Base-by-base conservation (phyloP, 768 basidiomycete species). In the Xerocomus brunneocitrinus region DNA sequence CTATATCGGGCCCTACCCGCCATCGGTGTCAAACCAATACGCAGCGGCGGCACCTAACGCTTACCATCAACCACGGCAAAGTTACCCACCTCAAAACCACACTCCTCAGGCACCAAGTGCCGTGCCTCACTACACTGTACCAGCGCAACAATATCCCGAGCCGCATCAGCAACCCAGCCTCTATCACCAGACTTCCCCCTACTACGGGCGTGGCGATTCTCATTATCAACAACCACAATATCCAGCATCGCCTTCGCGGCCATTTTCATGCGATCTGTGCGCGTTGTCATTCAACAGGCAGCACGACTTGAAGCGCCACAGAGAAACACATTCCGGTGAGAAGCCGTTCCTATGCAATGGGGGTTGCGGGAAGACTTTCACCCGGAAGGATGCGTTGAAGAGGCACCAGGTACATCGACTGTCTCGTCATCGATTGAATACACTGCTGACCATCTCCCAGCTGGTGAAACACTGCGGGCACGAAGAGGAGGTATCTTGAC, bases 321-420 rank as follows among this genome's bases (percentile, higher is more conserved):
- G 85, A 58, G 88, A 91, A 61, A 91, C 87, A 25, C 89, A 91
- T 71, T 86, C 86, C 5, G 89, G 89, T 35, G 89, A 91, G 69
- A 91, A 90, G 67, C 89, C 89, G 8, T 91, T 83, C 71, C 69
- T 82, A 16, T 91, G 89, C 69, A 90, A 90, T 60, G 88, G 87
- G 12, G 86, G 85, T 41, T 91, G 89, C 54, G 88, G 87, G 45
- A 91, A 91, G 75, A 90, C 89, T 3, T 91, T 91, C 65, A 91
- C 89, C 46, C 79, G 89, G 58, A 90, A 91, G 71, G 89, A 91
- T 64, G 89, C 89, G 14, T 71, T 91, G 63, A 91, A 91, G 72
- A 80, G 89, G 55, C 89, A 91, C 67, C 89, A 91, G 81, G 89
- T 81, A 60, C 55, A 81, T 50, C 54, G 51, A 40, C 27, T 39